Base-by-base conservation (phyloP, 2,329 filamentous ascomycete genomes). In the Pseudogymnoascus sp. region DNA sequence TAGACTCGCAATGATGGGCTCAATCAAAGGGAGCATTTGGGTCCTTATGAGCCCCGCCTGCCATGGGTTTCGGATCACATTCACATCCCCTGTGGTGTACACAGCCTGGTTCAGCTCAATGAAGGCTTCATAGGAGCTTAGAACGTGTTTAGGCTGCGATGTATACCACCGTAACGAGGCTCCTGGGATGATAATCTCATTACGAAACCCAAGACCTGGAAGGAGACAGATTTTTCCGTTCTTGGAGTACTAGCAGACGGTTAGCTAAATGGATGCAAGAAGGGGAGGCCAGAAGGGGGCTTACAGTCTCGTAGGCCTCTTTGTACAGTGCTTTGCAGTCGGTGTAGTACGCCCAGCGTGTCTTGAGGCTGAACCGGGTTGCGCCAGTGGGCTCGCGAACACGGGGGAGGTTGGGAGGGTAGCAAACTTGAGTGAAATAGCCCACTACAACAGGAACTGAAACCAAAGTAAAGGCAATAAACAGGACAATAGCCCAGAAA, bases 131-230 rank as follows among this genome's bases (percentile, higher is more conserved):
- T 37, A 57, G 2, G 72, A 65, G 37, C 70, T 72, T 14, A 78
- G 69, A 0, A 73, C 66, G 5, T 66, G 64, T 1, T 79, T 76
- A 0, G 75, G 75, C 58, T 78, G 77, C 2, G 68, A 65, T 6
- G 73, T 63, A 1, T 74, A 65, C 76, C 77, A 79, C 35, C 72
- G 69, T 69, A 79, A 68, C 1, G 72, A 68, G 38, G 65, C 73
- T 5, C 69, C 67, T 0, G 78, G 77, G n/a, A 80, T 65, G 43
- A 78, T 71, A n/a, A 78, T 65, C 62, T 78, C 76, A 39, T 72
- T 70, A 20, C 73, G 72, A 30, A 74, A 69, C 2, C 73, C 74
- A 6, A 77, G 67, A 4, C 74, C 74, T 0, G 77, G 77, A 6
- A 78, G 60, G 1, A 79, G 67, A 2, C 78, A 77, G 0, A 75